Conservation (phyloP, 1,284 basidiomycete genomes). For the Puccinia coronata region DNA sequence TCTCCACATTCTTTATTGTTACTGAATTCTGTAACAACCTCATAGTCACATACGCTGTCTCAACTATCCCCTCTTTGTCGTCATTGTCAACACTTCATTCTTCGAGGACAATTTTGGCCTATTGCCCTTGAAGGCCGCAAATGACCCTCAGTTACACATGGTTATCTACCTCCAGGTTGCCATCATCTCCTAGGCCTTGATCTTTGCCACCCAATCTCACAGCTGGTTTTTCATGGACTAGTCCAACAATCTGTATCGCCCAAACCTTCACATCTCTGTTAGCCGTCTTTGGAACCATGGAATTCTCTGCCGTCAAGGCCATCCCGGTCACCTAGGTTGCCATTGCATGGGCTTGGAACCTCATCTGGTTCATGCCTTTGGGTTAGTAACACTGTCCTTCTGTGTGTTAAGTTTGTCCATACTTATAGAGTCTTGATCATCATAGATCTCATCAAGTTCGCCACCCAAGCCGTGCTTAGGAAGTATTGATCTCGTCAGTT, state of each 20-base stretch:
- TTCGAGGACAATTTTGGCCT: no score
- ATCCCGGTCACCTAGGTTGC: slow-evolving; percentile 87
- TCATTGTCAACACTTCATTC: no score
- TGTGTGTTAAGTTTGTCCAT: neutral
- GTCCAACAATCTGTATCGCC: slow-evolving; percentile 45
- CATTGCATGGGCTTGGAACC: slow-evolving; percentile 68
- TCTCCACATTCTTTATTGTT: no score
- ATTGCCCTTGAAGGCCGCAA: no score
- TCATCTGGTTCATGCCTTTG: slow-evolving; percentile 43
- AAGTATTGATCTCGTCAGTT: slow-evolving; percentile 65
- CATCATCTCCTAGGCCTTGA: no score
- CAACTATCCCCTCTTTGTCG: no score
- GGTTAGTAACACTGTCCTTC: slow-evolving; percentile 9
- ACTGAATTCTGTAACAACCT: no score
- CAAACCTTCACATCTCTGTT: slow-evolving; percentile 45
- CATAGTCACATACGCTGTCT: no score
- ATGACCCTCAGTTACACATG: no score
- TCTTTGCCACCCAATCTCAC: no score
- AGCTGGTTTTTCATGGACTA: no score
- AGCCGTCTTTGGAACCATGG: slow-evolving; percentile 38
- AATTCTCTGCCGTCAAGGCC: slow-evolving; percentile 38
- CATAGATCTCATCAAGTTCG: slow-evolving; percentile 90
- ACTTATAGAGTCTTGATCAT: neutral
- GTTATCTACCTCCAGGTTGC: no score
- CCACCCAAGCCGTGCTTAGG: slow-evolving; percentile 61